These are phyloP conservation scores for Aphanomyces invadans DNA, from an alignment of 352 stramenopile species.

Conservation along the genomic window DNA sequence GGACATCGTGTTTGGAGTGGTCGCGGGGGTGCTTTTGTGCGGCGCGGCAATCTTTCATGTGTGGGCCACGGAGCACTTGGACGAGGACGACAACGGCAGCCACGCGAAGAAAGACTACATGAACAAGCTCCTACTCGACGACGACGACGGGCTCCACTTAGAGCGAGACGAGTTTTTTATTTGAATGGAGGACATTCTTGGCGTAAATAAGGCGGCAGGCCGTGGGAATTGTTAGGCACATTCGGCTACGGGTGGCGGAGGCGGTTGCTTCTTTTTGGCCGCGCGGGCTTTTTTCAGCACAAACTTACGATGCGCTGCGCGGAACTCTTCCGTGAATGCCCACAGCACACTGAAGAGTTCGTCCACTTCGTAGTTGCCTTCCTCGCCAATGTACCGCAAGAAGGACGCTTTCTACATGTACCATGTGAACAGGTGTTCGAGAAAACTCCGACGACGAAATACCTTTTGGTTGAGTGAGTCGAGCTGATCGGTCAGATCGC, in stretches of 20 bases:
- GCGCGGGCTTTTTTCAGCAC: slow-evolving; percentile 32
- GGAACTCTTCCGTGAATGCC: slow-evolving; percentile 66
- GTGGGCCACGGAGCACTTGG: slow-evolving; percentile 45
- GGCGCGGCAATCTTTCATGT: slow-evolving; percentile 67
- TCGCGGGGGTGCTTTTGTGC: slow-evolving; percentile 59
- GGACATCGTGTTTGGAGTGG: slow-evolving; percentile 80
- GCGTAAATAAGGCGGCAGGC: slow-evolving; percentile 12
- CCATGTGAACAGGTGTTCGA: not conserved
- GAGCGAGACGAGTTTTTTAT: slow-evolving; percentile 24
- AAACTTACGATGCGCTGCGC: slow-evolving; percentile 64
- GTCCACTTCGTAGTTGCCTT: slow-evolving; percentile 68
- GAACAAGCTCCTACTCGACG: not conserved
- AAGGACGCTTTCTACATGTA: slow-evolving; percentile 55
- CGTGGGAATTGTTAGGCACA: no score
- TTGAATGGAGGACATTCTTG: not conserved
- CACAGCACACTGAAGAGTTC: slow-evolving; percentile 64
- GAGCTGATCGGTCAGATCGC: slow-evolving; percentile 40
- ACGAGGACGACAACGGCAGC: not conserved
- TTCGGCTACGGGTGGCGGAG: slow-evolving; percentile 1
- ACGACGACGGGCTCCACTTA: slow-evolving; percentile 7
- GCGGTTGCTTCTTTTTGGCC: not conserved
- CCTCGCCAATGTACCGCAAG: slow-evolving; percentile 77
- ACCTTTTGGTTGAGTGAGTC: slow-evolving; percentile 33
- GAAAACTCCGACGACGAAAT: not conserved
- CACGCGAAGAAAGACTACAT: not conserved